Conservation (phyloP, 73 alveolate genomes). For the Paramecium pentaurelia region DNA sequence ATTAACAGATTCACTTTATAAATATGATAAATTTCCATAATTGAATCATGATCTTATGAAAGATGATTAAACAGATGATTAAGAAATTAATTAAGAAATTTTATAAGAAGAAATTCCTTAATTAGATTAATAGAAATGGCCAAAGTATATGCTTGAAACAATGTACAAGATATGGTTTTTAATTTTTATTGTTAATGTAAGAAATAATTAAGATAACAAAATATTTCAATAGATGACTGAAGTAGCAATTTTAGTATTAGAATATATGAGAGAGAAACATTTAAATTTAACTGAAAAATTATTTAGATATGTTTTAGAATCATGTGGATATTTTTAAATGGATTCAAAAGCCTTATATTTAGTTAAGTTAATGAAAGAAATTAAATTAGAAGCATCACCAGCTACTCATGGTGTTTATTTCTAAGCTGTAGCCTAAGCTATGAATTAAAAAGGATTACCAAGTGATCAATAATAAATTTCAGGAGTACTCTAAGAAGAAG, state of each 20-base stretch:
- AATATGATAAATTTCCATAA: constrained; percentile 47
- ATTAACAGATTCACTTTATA: background rate
- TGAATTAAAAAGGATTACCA: constrained; percentile 1
- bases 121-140: constrained; percentile 34
- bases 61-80: background rate
- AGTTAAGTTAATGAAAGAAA: constrained; percentile 46
- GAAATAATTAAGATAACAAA: background rate
- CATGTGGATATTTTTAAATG: constrained; percentile 47
- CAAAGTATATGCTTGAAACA: constrained; percentile 1
- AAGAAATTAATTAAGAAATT: constrained; percentile 5
- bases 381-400: constrained; percentile 57
- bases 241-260: background rate
- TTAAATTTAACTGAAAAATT: constrained; percentile 32
- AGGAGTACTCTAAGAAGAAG: background rate
- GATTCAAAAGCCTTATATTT: constrained; percentile 34
- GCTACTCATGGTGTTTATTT: constrained; percentile 54
- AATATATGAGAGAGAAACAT: constrained; percentile 5
- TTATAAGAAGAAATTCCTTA: background rate
- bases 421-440: constrained; percentile 43
- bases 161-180: constrained; percentile 47
- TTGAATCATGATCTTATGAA: constrained; percentile 7
- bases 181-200: background rate
- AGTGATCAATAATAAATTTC: background rate
- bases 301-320: constrained; percentile 45
- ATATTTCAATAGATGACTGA: background rate